Percentiles rank a stretch among this genome's conserved stretches.
Evolutionary conservation across 768 basidiomycete genomes (phyloP).

Genomic region (Tephrocybe sp.): DNA sequence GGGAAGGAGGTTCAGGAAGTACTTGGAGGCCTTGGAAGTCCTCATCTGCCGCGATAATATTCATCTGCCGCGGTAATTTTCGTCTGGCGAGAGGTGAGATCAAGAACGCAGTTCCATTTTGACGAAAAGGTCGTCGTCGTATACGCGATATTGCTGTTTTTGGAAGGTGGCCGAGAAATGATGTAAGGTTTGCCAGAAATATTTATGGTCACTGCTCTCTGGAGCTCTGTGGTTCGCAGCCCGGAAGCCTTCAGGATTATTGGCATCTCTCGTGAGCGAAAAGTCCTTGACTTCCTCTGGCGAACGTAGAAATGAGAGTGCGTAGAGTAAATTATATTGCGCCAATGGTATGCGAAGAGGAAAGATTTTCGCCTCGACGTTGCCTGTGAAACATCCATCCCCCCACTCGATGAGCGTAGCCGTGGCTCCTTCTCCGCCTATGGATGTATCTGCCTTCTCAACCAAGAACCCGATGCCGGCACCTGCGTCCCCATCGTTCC

Average conservation of each 20-base stretch:
- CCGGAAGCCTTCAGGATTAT: conserved; percentile 20
- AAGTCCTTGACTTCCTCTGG: conserved; percentile 55
- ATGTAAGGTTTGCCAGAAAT: conserved; percentile 72
- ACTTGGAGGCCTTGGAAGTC: conserved; percentile 36
- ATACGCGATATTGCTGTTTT: conserved; percentile 32
- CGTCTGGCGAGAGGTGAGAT: conserved; percentile 54
- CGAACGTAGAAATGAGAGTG: conserved; percentile 75
- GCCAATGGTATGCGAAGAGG: conserved; percentile 71
- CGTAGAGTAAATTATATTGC: conserved; percentile 87
- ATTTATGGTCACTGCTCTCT: conserved; percentile 76
- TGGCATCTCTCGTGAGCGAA: conserved; percentile 26
- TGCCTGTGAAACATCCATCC: conserved; percentile 48
- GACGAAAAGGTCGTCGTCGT: conserved; percentile 80
- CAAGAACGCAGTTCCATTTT: conserved; percentile 87
- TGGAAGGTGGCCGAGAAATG: conserved; percentile 20
- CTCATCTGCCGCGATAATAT: conserved; percentile 30
- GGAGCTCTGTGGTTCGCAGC: conserved; percentile 44
- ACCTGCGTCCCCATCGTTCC: conserved; percentile 71
- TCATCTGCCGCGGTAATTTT: too few relatives aligned
- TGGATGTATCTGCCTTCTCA: conserved; percentile 69
- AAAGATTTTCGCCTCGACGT: conserved; percentile 48
- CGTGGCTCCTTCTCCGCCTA: conserved; percentile 64
- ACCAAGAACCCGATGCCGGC: conserved; percentile 67
- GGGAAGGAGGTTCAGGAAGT: conserved; percentile 76
- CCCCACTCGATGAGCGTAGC: conserved; percentile 53